Evolutionary conservation across 257 asterid genomes (phyloP).

Genomic region (Datura wrightii): DNA sequence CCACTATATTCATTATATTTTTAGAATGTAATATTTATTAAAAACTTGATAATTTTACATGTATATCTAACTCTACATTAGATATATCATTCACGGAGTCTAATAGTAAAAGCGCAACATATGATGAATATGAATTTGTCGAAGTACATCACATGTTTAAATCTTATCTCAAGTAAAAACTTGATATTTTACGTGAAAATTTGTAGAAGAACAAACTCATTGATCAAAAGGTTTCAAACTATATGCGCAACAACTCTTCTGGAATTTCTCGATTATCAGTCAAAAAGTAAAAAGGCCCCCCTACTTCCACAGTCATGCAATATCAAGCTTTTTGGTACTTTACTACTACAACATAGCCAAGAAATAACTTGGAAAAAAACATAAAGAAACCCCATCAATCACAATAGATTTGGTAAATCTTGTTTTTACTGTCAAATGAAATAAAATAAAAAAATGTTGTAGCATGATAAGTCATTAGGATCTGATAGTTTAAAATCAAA

Average conservation of each 20-base stretch:
- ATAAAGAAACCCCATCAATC: constrained; percentile 22
- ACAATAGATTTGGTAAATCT: constrained; percentile 15
- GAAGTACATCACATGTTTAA: not conserved
- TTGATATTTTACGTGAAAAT: not conserved
- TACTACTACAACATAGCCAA: not conserved
- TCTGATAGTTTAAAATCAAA: constrained; percentile 12
- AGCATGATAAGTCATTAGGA: not conserved
- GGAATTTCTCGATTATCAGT: not conserved
- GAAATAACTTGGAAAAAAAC: constrained; percentile 2
- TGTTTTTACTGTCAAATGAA: constrained; percentile 25
- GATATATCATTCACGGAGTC: no score
- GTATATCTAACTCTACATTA: not conserved
- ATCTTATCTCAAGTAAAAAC: not conserved
- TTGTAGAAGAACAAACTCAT: not conserved
- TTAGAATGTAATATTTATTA: no score
- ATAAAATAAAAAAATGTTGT: not conserved
- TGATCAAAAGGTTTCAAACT: not conserved
- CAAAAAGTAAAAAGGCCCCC: not conserved
- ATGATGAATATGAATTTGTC: not conserved
- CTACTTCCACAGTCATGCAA: not conserved
- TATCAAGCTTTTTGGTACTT: not conserved
- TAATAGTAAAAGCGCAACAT: not conserved
- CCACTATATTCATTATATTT: no score
- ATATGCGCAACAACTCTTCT: not conserved
- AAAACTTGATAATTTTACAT: not conserved